Conservation (phyloP, 2,329 filamentous ascomycete genomes). For the Diaporthe nobilis region DNA sequence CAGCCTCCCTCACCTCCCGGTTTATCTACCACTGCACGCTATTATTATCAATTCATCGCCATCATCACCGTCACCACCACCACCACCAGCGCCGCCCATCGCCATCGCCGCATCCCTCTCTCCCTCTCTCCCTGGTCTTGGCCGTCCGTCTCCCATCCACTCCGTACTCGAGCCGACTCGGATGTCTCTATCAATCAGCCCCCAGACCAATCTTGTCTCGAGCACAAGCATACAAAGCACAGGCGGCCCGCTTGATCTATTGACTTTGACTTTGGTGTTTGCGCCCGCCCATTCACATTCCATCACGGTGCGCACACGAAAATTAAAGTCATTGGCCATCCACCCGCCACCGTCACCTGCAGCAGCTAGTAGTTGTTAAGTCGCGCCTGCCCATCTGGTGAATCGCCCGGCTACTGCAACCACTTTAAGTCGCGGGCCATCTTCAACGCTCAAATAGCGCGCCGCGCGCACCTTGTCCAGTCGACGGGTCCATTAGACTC, state of each 20-base stretch:
- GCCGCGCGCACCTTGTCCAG: slow-evolving; percentile 2
- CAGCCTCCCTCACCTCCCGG: slow-evolving; percentile 30
- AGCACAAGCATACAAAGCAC: slow-evolving; percentile 22
- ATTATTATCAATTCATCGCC: background rate
- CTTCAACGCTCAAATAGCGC: slow-evolving; percentile 10
- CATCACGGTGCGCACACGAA: slow-evolving; percentile 8
- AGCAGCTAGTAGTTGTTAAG: slow-evolving; percentile 10
- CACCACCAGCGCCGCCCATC: background rate
- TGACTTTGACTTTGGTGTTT: slow-evolving; percentile 33
- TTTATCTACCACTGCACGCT: background rate
- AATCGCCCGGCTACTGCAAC: slow-evolving; percentile 30
- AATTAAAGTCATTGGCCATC: background rate
- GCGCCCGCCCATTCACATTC: slow-evolving; percentile 13
- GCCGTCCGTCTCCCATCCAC: background rate
- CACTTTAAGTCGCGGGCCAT: slow-evolving; percentile 30
- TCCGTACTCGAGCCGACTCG: slow-evolving; percentile 7
- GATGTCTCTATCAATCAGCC: slow-evolving; percentile 32
- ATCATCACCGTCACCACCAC: background rate
- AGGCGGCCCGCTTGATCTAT: slow-evolving; percentile 16
- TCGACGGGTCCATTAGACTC: slow-evolving; percentile 21
- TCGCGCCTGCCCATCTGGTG: slow-evolving; percentile 2
- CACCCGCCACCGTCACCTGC: slow-evolving; percentile 13
- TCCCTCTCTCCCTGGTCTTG: background rate
- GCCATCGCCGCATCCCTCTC: background rate
- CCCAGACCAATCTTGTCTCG: slow-evolving; percentile 25